Evolutionary conservation across 805 yeast genomes (phyloP), one percentile per base, ranked within the genome.

Genomic region (Starmerella bombi): DNA sequence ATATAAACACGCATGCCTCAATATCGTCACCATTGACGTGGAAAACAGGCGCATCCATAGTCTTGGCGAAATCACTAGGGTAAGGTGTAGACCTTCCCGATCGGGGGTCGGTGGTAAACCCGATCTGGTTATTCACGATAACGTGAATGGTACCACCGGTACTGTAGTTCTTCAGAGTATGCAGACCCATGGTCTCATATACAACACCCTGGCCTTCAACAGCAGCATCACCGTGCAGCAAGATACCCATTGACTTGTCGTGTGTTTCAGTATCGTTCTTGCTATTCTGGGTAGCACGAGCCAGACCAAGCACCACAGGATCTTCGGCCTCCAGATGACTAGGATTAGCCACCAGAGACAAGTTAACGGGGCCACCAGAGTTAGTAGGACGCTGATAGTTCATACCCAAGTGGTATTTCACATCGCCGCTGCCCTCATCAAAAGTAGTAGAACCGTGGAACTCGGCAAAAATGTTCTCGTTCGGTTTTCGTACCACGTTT

Each of bases 261-360:
- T 69, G 81, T 34, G 71, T 73, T 49, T 85, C 85, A 18, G 37
- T 38, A 59, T 91, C 97, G 55, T 75, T 69, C 69, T 88, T 88
- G 67, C 75, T 80, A 59, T 84, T 93, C 65, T 82, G 91, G 50
- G 86, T 77, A 51, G 98, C 93, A 68, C 98, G 78, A 34, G 96
- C 83, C 72, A 93, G 81, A 65, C 99, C 99, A 59, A 91, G 71
- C 40, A 91, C 98, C 51, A 91, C 96, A 45, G 97, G 96, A 64
- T 91, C 99, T 67, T 86, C 96, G 46, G 98, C 93, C 70, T 91
- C 99, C 66, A 91, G 75, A 69, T 91, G 99, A 36, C 97, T 88
- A 48, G 99, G 99, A 65, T 91, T 91, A 48, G 99, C 99, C 49
- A 91, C 99, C 51, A 91, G 70, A 25, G 97, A 86, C 57, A 91